Evolutionary conservation across 177 flowering plant genomes (phyloP).

Genomic region (Vitis hybrid): DNA sequence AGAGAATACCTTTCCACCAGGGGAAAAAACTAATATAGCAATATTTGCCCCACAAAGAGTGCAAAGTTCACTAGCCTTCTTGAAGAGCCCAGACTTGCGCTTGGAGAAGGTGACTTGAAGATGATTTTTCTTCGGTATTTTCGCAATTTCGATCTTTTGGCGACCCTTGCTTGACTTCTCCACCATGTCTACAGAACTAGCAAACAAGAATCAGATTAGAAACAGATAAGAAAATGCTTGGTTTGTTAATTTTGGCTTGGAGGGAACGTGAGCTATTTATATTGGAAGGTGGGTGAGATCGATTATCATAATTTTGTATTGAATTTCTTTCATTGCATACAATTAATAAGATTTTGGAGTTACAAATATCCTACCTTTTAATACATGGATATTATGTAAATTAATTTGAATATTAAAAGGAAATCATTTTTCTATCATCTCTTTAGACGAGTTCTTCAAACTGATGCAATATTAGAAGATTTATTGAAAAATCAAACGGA

Average conservation of each 20-base stretch:
- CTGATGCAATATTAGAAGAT: too few relatives aligned
- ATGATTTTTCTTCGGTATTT: constrained; percentile 22
- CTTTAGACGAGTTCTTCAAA: too few relatives aligned
- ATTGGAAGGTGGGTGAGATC: too few relatives aligned
- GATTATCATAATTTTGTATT: too few relatives aligned
- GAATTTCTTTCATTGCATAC: too few relatives aligned
- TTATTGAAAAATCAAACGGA: too few relatives aligned
- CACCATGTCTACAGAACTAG: constrained; percentile 7
- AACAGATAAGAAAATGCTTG: not conserved
- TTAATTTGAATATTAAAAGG: too few relatives aligned
- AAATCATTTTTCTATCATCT: too few relatives aligned
- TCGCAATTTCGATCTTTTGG: constrained; percentile 30
- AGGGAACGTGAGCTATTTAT: too few relatives aligned
- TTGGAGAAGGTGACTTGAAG: constrained; percentile 51
- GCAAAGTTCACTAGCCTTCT: constrained; percentile 56
- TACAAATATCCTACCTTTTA: too few relatives aligned
- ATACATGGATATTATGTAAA: too few relatives aligned
- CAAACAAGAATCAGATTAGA: not conserved
- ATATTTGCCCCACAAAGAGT: not conserved
- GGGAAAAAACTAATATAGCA: constrained; percentile 31
- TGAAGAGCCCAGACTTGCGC: constrained; percentile 42
- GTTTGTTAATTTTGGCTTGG: not conserved
- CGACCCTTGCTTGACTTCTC: constrained; percentile 18
- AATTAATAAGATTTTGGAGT: too few relatives aligned
- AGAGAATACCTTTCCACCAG: constrained; percentile 44